Evolutionary conservation across 2,329 filamentous ascomycete species (phyloP), one percentile per base, ranked within the genome.

Genomic region (Talaromyces islandicus): DNA sequence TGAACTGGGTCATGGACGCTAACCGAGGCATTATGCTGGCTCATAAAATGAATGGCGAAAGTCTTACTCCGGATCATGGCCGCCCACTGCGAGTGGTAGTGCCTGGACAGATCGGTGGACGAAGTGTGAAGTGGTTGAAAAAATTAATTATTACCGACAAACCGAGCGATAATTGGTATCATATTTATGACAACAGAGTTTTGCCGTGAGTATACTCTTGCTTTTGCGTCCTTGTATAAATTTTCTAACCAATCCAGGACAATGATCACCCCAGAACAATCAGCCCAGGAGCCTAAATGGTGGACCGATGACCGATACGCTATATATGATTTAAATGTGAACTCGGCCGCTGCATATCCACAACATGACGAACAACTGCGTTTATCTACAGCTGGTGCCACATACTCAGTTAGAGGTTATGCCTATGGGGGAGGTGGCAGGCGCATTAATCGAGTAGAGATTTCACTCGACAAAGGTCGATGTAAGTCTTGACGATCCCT

Each of bases 51-150:
- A 97, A 97, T 64, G 92, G 92, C 52, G 89, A 92, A 69, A 77
- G 81, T 61, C 81, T 97, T 5, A 81, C 84, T 53, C 91, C 91
- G 0, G 92, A 96, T 70, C 92, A 97, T 67, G 92, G 92, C 19
- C 89, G 89, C 65, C 92, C 92, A 0, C 75, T 97, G 48, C 83
- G 92, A 63, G 87, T 88, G 7, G 86, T 96, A 7, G 89, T 97
- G 4, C 92, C 92, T 0, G 92, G 92, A 0, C 91, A 96, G 73
- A 96, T 97, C 63, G 92, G 92, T 35, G 92, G 92, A 0, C 83
- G 92, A 64, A 96, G 91, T 71, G 92, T 97, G 32, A 97, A 97
- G 74, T 97, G 92, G 92, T 72, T 97, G 61, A 93, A 88, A 77
- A 87, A 82, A 64, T 83, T 97, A 62, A 88, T 92, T 50, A 74